These are phyloP conservation scores for Golubevia sp. DNA, from an alignment of 1,284 basidiomycete species.

Conservation along the genomic window DNA sequence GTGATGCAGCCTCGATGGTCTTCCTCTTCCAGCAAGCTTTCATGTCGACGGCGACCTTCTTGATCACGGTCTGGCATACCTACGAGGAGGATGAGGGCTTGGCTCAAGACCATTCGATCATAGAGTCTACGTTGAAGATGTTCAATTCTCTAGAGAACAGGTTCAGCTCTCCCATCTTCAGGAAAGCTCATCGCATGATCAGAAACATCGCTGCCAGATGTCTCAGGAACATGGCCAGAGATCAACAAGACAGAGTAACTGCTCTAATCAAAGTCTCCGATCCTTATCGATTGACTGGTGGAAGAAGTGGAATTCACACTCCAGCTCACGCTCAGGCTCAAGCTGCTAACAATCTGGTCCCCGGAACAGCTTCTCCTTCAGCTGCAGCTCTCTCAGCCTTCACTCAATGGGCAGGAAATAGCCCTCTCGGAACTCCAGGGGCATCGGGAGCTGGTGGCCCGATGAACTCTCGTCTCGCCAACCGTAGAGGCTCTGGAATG, in stretches of 20 bases:
- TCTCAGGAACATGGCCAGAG: constrained; percentile 29
- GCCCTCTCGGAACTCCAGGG: background rate
- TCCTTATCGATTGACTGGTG: background rate
- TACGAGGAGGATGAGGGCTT: constrained; percentile 18
- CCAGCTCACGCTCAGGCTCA: background rate
- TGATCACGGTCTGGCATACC: constrained; percentile 53
- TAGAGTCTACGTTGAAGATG: constrained; percentile 37
- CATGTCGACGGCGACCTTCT: constrained; percentile 45
- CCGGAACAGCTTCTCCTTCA: background rate
- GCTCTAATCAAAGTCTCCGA: constrained; percentile 1
- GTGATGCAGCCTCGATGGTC: constrained; percentile 26
- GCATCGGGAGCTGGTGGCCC: background rate
- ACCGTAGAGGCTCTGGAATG: background rate
- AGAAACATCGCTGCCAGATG: constrained; percentile 28
- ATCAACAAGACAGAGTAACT: constrained; percentile 31
- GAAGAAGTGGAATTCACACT: background rate
- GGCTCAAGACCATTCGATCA: constrained; percentile 33
- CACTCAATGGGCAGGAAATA: background rate
- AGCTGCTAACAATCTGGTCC: background rate
- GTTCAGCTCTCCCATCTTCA: constrained; percentile 28
- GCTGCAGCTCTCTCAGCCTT: background rate
- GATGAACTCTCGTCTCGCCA: background rate
- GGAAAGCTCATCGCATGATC: constrained; percentile 28
- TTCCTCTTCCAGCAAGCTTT: constrained; percentile 48
- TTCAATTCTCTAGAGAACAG: constrained; percentile 35